Evolutionary conservation across 2,329 filamentous ascomycete genomes (phyloP).

Genomic region (Hyphodiscus sp.): DNA sequence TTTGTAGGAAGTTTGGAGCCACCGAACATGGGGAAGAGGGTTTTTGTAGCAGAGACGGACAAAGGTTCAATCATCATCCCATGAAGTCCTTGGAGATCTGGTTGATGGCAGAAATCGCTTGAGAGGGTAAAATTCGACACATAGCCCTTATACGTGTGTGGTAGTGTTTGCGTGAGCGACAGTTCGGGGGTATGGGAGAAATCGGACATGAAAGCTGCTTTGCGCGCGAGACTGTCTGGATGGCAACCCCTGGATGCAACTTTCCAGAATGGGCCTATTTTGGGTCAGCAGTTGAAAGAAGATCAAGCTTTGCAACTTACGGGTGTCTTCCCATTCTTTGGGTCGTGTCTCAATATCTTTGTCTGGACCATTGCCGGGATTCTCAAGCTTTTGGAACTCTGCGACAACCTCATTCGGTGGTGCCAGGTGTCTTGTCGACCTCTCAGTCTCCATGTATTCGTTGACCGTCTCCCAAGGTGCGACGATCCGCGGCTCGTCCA

Average conservation of each 20-base stretch:
- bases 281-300: constrained; percentile 38
- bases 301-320: constrained; percentile 33
- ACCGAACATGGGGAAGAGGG: constrained; percentile 53
- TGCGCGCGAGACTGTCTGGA: constrained; percentile 54
- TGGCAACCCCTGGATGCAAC: constrained; percentile 54
- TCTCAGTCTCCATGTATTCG: constrained; percentile 42
- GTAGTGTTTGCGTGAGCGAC: constrained; percentile 40
- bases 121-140: constrained; percentile 40
- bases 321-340: constrained; percentile 16
- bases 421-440: constrained; percentile 39
- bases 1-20: constrained; percentile 57
- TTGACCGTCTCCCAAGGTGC: constrained; percentile 51
- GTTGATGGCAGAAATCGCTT: constrained; percentile 40
- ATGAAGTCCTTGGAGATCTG: constrained; percentile 48
- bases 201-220: constrained; percentile 35
- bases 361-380: constrained; percentile 32
- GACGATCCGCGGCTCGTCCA: constrained; percentile 58
- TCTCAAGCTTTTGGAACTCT: constrained; percentile 41
- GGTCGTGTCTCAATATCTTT: constrained; percentile 7
- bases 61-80: constrained; percentile 49
- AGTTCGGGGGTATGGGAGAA: constrained; percentile 43
- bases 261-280: constrained; percentile 44
- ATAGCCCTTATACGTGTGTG: constrained; percentile 31
- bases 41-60: constrained; percentile 44
- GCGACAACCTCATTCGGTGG: constrained; percentile 48